Evolutionary conservation across 2,329 filamentous ascomycete species (phyloP), one percentile per base, ranked within the genome.

Genomic region (Aspergillus oerlinghausenensis): DNA sequence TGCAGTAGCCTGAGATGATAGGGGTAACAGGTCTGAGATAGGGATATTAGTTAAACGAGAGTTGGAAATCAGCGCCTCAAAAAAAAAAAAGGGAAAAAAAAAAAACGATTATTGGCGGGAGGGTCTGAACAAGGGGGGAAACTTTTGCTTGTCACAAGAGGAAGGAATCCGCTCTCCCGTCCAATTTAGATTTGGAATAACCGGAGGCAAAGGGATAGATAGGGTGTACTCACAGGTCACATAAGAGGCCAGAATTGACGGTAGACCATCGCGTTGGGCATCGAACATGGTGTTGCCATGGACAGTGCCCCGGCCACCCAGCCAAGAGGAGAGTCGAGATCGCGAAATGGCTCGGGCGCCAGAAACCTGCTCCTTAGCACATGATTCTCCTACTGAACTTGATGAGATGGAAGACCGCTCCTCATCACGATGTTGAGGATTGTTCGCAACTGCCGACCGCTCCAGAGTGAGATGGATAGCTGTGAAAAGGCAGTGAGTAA

Each of bases 281-380:
- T 71, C 70, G 67, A 73, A 70, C 73, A 76, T 76, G 65, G 73
- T 76, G 66, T 74, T 73, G 70, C 68, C 68, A 68, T 70, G 66
- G 67, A 62, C 66, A 62, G 67, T 62, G 62, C 59, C 60, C 59
- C 63, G 68, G 67, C 66, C 67, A 67, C 63, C 62, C 63, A 65
- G 65, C 66, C 67, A 64, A 69, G 68, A 67, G 54, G 60, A 65
- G 55, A 61, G 63, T 68, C 60, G 65, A 70, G 67, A 65, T 65
- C 66, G 69, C 69, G 69, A 68, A 68, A 68, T 71, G 72, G 69
- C 73, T 68, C 65, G 67, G 65, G 65, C 66, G 61, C 56, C 58
- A 58, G 59, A 58, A 60, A 61, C 59, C 58, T 55, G 63, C 62
- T 67, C 50, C 67, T 67, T 76, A 76, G 73, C 70, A 72, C 74